A percentile compares a stretch with the other conserved stretches of the same genome.
phyloP scores from a whole-genome alignment of 495 filamentous ascomycete species.

The Evernia prunastri region DNA sequence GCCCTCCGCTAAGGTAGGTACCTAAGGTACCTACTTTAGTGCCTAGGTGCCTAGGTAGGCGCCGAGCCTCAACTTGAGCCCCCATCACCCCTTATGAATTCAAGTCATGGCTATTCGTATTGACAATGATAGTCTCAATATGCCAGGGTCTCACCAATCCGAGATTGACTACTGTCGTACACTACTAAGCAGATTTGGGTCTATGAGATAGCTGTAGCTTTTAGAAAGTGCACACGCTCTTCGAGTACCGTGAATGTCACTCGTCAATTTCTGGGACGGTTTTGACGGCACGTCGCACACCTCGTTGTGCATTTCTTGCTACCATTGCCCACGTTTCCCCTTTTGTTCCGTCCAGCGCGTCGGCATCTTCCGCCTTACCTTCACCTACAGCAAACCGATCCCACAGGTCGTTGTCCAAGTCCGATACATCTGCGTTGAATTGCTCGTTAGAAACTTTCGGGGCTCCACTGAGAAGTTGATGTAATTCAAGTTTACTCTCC shows the following conservation, averaged over 20 bases:
- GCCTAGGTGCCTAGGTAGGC: too few species aligned
- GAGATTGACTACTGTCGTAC: background rate
- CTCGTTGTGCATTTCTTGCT: slow-evolving; percentile 33
- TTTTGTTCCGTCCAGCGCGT: background rate
- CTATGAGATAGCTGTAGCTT: background rate
- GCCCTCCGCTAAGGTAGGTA: too few species aligned
- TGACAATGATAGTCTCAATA: background rate
- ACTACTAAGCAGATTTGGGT: background rate
- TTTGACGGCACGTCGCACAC: slow-evolving; percentile 32
- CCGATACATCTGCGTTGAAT: background rate
- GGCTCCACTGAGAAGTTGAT: background rate
- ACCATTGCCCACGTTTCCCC: slow-evolving; percentile 26
- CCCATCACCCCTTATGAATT: too few species aligned
- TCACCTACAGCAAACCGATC: slow-evolving; percentile 8
- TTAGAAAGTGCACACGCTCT: too few species aligned
- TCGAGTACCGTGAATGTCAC: background rate
- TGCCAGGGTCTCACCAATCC: background rate
- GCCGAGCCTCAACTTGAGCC: background rate
- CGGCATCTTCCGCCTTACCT: background rate
- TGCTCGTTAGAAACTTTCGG: background rate
- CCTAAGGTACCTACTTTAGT: too few species aligned
- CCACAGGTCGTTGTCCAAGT: slow-evolving; percentile 9
- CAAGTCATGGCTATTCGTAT: too few species aligned
- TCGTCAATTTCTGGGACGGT: slow-evolving; percentile 17
- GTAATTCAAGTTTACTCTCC: slow-evolving; percentile 9